Evolutionary conservation across 2,329 filamentous ascomycete genomes (phyloP), one percentile per base, ranked within the genome.

Genomic region (Fusarium sp.): DNA sequence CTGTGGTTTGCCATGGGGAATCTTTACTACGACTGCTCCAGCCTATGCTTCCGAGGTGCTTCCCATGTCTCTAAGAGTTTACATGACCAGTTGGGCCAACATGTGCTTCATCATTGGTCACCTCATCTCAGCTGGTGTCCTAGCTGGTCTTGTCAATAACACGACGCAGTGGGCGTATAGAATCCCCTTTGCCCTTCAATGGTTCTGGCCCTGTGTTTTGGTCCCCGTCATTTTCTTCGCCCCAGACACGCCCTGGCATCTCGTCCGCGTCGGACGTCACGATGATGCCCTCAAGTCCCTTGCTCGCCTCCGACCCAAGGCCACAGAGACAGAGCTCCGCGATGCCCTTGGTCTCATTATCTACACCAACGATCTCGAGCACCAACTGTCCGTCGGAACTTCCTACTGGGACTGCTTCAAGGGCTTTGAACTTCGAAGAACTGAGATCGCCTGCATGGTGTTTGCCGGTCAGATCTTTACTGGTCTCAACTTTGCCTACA

Each of bases 101-200:
- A 81, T 87, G 75, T 87, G 85, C 69, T 87, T 84, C 77, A 83
- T 83, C 10, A 81, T 86, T 14, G 86, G 86, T 1, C 84, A 87
- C 67, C 77, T 87, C 35, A 80, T 87, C 40, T 83, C 83, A 1
- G 82, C 84, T 5, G 79, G 78, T 1, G 67, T 81, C 10, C 63
- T 80, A 58, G 65, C 74, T 9, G 75, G 77, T 4, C 67, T 80
- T 16, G 71, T 77, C 56, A 68, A 78, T 33, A 79, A 80, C 22
- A 70, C 76, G 0, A 74, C 81, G 2, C 74, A 86, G 29, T 87
- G 84, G 83, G 82, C 83, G 0, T 88, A 85, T 72, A 80, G 83
- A 8, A 85, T 84, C 11, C 86, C 86, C 0, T 88, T 85, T 63
- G 85, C 82, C 1, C 62, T 87, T 0, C 86, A 88, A 67, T 88